These are phyloP conservation scores for Apiospora sp. DNA, from an alignment of 2,329 filamentous ascomycete species.

Conservation along the genomic window DNA sequence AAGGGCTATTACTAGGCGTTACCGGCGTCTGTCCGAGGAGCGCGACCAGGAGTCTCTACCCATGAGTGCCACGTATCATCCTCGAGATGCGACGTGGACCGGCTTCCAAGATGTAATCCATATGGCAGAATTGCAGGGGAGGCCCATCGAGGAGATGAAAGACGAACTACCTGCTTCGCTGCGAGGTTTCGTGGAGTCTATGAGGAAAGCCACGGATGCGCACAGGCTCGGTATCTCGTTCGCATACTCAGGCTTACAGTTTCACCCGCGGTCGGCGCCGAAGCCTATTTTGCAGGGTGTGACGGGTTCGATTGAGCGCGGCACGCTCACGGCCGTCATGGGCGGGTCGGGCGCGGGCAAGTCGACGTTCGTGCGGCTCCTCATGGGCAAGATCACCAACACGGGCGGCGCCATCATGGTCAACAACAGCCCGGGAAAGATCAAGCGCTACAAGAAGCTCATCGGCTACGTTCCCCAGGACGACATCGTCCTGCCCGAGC, in stretches of 20 bases:
- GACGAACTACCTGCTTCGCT: conserved; percentile 49
- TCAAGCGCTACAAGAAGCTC: conserved; percentile 63
- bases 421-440: conserved; percentile 57
- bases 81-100: conserved; percentile 37
- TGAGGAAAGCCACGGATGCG: conserved; percentile 59
- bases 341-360: conserved; percentile 67
- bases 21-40: conserved; percentile 44
- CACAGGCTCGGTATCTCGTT: conserved; percentile 62
- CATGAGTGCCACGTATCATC: conserved; percentile 45
- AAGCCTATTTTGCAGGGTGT: conserved; percentile 60
- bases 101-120: conserved; percentile 50
- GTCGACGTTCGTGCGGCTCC: conserved; percentile 65
- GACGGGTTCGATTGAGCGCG: conserved; percentile 61
- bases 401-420: conserved; percentile 60
- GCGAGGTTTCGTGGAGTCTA: conserved; percentile 59
- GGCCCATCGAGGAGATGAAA: conserved; percentile 40
- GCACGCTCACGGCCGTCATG: conserved; percentile 66
- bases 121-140: conserved; percentile 38
- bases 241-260: conserved; percentile 57
- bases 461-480: conserved; percentile 70
- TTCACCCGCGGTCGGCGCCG: conserved; percentile 53
- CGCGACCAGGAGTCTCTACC: conserved; percentile 47
- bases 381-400: conserved; percentile 65
- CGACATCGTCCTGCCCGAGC: conserved; percentile 65
- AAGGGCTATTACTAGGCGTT: conserved; percentile 38